phyloP scores from a whole-genome alignment of 2,329 filamentous ascomycete genomes.

The Penicillium sp. region DNA sequence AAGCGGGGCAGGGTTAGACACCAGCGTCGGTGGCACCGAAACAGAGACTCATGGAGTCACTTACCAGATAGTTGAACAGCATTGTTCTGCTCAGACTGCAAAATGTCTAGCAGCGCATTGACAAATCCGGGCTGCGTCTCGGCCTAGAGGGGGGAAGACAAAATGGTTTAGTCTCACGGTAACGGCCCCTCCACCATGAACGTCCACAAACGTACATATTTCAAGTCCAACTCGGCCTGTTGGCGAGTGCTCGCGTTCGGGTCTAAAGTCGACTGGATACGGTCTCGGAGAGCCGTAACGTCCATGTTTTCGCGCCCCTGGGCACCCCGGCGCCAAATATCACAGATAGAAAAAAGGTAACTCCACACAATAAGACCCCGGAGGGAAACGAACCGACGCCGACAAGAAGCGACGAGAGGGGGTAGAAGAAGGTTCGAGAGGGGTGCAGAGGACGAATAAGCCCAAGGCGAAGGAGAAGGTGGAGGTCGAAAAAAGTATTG shows the following conservation, averaged over 20 bases:
- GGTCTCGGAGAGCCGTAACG: slow-evolving; percentile 62
- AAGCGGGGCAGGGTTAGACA: slow-evolving; percentile 26
- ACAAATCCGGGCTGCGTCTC: slow-evolving; percentile 89
- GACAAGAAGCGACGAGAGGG: slow-evolving; percentile 13
- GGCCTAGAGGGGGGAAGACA: slow-evolving; percentile 60
- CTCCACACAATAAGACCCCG: slow-evolving; percentile 25
- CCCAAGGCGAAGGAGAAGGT: slow-evolving; percentile 18
- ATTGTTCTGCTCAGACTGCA: slow-evolving; percentile 84
- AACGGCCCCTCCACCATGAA: slow-evolving; percentile 20
- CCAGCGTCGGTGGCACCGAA: neutral
- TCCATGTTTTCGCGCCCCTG: slow-evolving; percentile 56
- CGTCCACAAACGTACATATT: slow-evolving; percentile 57
- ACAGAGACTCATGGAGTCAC: slow-evolving; percentile 38
- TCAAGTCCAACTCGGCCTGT: slow-evolving; percentile 67
- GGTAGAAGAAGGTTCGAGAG: slow-evolving; percentile 3
- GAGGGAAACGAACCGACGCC: slow-evolving; percentile 26
- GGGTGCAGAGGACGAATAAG: slow-evolving; percentile 19
- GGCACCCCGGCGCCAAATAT: slow-evolving; percentile 37
- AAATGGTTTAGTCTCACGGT: slow-evolving; percentile 22
- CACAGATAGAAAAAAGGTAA: slow-evolving; percentile 31
- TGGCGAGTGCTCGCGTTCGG: slow-evolving; percentile 63
- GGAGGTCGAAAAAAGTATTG: slow-evolving; percentile 27
- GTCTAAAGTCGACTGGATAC: slow-evolving; percentile 67
- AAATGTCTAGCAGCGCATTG: slow-evolving; percentile 85
- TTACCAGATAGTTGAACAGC: slow-evolving; percentile 86